Evolutionary conservation across 2,329 filamentous ascomycete species (phyloP).

Genomic region (Clarireedia monteithiana): DNA sequence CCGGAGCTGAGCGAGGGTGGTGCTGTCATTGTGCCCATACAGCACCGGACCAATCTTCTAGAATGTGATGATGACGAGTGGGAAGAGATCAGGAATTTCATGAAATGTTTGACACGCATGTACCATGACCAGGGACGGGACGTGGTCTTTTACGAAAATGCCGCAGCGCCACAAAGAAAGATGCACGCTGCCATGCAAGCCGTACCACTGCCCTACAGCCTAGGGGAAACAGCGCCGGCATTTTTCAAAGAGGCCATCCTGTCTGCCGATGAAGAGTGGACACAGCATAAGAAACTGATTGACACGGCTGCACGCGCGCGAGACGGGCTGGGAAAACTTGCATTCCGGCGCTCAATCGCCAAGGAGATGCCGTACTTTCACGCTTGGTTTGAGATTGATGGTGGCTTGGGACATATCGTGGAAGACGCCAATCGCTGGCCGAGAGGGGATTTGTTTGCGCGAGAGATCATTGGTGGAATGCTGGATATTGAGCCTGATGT

Average conservation of each 20-base stretch:
- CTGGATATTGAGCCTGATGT: conserved; percentile 73
- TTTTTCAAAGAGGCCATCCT: conserved; percentile 96
- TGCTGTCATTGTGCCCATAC: conserved; percentile 80
- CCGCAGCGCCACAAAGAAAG: conserved; percentile 69
- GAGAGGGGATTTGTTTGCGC: conserved; percentile 81
- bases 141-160: conserved; percentile 97
- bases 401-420: conserved; percentile 85
- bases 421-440: conserved; percentile 85
- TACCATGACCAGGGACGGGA: conserved; percentile 90
- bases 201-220: conserved; percentile 79
- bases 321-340: conserved; percentile 67
- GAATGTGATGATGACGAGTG: conserved; percentile 99
- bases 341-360: conserved; percentile 74
- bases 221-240: conserved; percentile 86
- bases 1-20: conserved; percentile 80
- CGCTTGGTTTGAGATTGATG: conserved; percentile 89
- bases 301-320: conserved; percentile 64
- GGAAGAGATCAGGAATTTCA: conserved; percentile 98
- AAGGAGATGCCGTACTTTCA: conserved; percentile 99
- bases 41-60: conserved; percentile 83
- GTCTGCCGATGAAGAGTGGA: conserved; percentile 83
- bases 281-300: conserved; percentile 89
- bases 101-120: conserved; percentile 91
- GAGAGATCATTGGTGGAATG: conserved; percentile 90
- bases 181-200: conserved; percentile 80